Base-by-base conservation (phyloP, 495 filamentous ascomycete genomes). In the Penicillium steckii region DNA sequence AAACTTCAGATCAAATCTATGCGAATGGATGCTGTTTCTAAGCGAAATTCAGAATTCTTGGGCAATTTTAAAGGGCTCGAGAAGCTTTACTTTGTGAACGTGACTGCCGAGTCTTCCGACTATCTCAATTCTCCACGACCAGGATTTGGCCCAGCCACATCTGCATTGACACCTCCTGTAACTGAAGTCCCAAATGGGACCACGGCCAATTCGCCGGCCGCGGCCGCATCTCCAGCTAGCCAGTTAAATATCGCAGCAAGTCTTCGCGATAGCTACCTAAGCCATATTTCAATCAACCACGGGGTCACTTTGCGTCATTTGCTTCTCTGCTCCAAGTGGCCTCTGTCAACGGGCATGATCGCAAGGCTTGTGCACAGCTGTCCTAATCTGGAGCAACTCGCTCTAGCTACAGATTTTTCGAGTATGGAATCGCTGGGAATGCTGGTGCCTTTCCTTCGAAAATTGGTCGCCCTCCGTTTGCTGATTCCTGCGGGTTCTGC, bases 361-460 rank as follows among this genome's bases (percentile, higher is more conserved):
- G 72, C 71, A 3, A 73, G 71, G 8, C 64, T 86, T 22, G 75
- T 81, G 12, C 74, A 77, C 32, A 63, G 57, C 21, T 84, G 81
- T 52, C 82, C 80, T 3, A 77, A 85, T 44, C 61, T 85, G 17
- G 81, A 85, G 53, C 81, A 86, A 56, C 62, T 86, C 8, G 74
- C 63, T 30, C 60, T 80, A n/a, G 76, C 76, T 21, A 69, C 72
- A 7, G 76, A 80, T 2, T 57, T 69, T 6, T 63, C 63, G 15
- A 68, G 66, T 47, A 66, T 81, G 61, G 71, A 78, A 3, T 65
- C 69, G 1, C 40, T 80, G 3, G 64, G 66, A 2, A 61, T 78
- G 21, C 57, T 79, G 1, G 61, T 79, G 29, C 78, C 77, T 0
- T 79, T 81, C 56, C 69, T 81, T 4, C 67, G 72, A 1, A 77